Evolutionary conservation across 495 filamentous ascomycete species (phyloP).

Genomic region (Monascus purpureus): DNA sequence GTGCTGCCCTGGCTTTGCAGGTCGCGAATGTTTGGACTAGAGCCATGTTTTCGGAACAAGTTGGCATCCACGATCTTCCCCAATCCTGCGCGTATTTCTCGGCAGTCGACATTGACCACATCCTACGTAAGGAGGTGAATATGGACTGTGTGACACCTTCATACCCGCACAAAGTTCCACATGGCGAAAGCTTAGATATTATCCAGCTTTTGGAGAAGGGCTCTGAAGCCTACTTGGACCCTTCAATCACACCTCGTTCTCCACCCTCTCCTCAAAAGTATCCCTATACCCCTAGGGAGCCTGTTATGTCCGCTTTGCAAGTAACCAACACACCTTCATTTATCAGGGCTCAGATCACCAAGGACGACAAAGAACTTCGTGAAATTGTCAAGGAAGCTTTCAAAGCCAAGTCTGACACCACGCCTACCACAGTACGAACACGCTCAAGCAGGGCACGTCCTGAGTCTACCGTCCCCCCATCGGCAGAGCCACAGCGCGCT

Average conservation of each 20-base stretch:
- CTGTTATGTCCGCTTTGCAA: constrained; percentile 62
- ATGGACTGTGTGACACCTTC: constrained; percentile 94
- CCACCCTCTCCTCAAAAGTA: constrained; percentile 42
- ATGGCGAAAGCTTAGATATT: constrained; percentile 79
- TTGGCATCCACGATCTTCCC: constrained; percentile 89
- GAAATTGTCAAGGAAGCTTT: constrained; percentile 51
- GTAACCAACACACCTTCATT: constrained; percentile 43
- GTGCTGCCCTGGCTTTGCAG: constrained; percentile 80
- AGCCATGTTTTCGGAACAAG: constrained; percentile 91
- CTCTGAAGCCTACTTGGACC: constrained; percentile 47
- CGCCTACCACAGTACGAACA: constrained; percentile 6
- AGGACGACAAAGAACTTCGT: constrained; percentile 56
- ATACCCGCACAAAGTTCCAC: constrained; percentile 62
- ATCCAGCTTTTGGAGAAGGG: constrained; percentile 56
- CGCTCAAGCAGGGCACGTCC: constrained; percentile 7
- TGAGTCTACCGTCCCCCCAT: constrained; percentile 10
- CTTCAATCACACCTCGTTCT: constrained; percentile 37
- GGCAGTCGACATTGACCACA: constrained; percentile 84
- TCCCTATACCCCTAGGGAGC: constrained; percentile 51
- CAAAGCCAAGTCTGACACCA: constrained; percentile 8
- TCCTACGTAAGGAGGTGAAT: constrained; percentile 91
- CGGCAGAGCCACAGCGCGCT: constrained; percentile 30
- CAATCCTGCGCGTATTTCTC: constrained; percentile 93
- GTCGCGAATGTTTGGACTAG: constrained; percentile 93
- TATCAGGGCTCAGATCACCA: constrained; percentile 72